Percentiles rank a stretch among this genome's conserved stretches.
Conservation (phyloP, 2,329 filamentous ascomycete species). For the Aspergillus calidoustus region DNA sequence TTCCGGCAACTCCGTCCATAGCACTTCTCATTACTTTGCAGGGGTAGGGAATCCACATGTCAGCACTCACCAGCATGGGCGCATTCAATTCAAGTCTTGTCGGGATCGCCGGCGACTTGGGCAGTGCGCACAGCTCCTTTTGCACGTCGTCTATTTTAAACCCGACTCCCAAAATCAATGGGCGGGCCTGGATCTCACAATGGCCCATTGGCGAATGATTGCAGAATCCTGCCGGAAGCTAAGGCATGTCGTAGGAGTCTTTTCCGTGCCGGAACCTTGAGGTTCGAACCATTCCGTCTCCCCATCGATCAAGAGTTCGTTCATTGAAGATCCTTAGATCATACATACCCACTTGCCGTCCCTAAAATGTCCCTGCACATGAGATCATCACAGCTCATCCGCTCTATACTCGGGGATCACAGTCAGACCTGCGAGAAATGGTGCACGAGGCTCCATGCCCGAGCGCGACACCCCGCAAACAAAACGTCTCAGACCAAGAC, state of each 20-base stretch:
- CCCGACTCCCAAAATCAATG: neutral
- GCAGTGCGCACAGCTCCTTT: neutral
- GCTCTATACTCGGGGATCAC: neutral
- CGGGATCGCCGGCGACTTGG: neutral
- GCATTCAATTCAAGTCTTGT: neutral
- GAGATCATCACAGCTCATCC: neutral
- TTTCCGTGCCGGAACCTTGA: neutral
- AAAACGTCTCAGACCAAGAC: neutral
- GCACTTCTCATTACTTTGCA: neutral
- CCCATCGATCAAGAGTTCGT: conserved; percentile 11
- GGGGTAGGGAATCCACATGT: neutral
- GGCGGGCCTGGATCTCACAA: neutral
- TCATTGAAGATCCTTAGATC: conserved; percentile 11
- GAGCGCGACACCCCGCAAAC: neutral
- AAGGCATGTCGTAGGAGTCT: neutral
- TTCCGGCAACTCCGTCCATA: neutral
- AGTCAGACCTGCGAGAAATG: neutral
- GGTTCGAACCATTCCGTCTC: neutral
- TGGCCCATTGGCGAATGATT: neutral
- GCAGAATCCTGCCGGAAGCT: neutral
- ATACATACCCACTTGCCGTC: conserved; percentile 1
- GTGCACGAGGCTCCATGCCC: neutral
- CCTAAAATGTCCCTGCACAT: neutral
- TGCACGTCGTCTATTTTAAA: neutral
- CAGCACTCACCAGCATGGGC: neutral